These are phyloP conservation scores for Penicillium bialowiezense DNA, from an alignment of 495 filamentous ascomycete species.

Conservation along the genomic window DNA sequence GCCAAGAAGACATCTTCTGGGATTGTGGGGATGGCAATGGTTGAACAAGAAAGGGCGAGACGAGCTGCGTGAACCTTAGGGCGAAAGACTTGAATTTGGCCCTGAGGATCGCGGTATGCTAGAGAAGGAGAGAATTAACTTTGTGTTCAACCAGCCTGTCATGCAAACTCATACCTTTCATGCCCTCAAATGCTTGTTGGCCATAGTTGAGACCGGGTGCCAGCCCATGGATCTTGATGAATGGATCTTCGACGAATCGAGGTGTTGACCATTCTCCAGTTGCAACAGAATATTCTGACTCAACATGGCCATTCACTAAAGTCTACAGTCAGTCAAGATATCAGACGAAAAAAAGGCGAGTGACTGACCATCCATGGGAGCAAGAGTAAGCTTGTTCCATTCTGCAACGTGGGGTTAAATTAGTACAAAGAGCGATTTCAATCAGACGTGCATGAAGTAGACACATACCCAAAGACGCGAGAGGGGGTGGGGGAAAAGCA, in stretches of 20 bases:
- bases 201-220: constrained; percentile 45
- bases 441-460: background rate
- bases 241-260: constrained; percentile 39
- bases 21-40: constrained; percentile 39
- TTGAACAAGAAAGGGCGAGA: constrained; percentile 24
- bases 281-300: constrained; percentile 30
- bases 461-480: background rate
- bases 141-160: too few species aligned
- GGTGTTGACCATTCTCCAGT: constrained; percentile 39
- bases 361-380: background rate
- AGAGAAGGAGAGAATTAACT: background rate
- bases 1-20: constrained; percentile 34
- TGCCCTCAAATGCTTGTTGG: constrained; percentile 32
- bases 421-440: background rate
- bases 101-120: constrained; percentile 34
- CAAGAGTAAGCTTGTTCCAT: background rate
- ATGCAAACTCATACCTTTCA: constrained; percentile 17
- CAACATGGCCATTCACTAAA: constrained; percentile 47
- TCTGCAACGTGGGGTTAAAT: background rate
- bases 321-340: background rate
- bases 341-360: background rate
- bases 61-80: constrained; percentile 34
- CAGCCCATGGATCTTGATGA: constrained; percentile 41
- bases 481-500: background rate
- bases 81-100: constrained; percentile 41